Conservation (phyloP, 768 basidiomycete species). For the Multifurca ochricompacta region DNA sequence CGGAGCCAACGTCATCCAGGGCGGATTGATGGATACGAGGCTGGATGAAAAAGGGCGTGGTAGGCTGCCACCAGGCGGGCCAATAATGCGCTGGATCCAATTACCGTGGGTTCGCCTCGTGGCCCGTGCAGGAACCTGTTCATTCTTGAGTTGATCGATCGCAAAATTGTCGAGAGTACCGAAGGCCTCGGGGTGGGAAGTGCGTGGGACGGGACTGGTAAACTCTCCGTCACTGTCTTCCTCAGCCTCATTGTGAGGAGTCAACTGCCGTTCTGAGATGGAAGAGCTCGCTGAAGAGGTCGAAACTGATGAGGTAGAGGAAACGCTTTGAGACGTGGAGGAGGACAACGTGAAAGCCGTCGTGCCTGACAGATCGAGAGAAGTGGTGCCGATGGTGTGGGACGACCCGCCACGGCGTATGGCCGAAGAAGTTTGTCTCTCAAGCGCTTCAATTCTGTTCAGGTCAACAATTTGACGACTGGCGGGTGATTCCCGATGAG, state of each 20-base stretch:
- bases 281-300: constrained; percentile 3
- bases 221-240: constrained; percentile 22
- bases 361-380: constrained; percentile 11
- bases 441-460: not conserved
- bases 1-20: constrained; percentile 61
- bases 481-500: not conserved
- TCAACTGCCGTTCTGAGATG: constrained; percentile 2
- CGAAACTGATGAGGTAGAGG: not conserved
- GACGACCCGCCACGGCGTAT: not conserved
- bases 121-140: not conserved
- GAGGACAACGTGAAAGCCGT: constrained; percentile 4
- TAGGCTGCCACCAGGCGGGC: constrained; percentile 14
- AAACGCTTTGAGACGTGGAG: not conserved
- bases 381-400: constrained; percentile 7
- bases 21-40: constrained; percentile 32
- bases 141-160: constrained; percentile 24
- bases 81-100: constrained; percentile 15
- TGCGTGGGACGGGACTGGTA: constrained; percentile 23
- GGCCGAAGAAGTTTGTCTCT: not conserved
- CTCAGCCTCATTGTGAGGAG: constrained; percentile 9
- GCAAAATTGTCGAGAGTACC: constrained; percentile 26
- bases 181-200: constrained; percentile 32
- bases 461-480: constrained; percentile 1
- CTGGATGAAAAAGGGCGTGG: constrained; percentile 22
- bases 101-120: constrained; percentile 1